A percentile compares a stretch with the other conserved stretches of the same genome.
phyloP scores from a whole-genome alignment of 768 basidiomycete species.

The Suillus occidentalis region DNA sequence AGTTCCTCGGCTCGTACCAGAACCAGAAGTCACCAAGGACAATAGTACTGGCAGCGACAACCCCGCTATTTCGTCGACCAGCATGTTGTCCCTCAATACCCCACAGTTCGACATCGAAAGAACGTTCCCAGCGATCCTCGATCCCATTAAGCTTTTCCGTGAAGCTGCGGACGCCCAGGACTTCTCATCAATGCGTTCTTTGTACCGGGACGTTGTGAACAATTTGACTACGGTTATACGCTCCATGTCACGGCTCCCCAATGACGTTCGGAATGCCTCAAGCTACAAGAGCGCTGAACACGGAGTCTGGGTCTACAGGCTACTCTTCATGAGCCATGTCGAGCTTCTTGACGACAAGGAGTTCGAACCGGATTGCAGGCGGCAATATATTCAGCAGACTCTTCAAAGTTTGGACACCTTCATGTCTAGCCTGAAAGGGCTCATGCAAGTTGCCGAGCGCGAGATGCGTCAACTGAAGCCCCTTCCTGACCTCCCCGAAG shows the following conservation, averaged over 20 bases:
- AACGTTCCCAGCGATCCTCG: slow-evolving; percentile 38
- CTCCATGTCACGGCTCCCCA: slow-evolving; percentile 26
- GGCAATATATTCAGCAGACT: slow-evolving; percentile 15
- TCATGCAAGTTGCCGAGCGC: slow-evolving; percentile 31
- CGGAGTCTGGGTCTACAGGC: slow-evolving; percentile 21
- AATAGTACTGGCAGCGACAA: slow-evolving; percentile 27
- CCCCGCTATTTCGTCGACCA: slow-evolving; percentile 24
- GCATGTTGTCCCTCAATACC: neutral
- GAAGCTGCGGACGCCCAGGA: slow-evolving; percentile 24
- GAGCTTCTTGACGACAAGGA: slow-evolving; percentile 9
- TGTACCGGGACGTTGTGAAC: slow-evolving; percentile 23
- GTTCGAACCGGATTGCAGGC: slow-evolving; percentile 5
- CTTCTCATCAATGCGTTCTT: slow-evolving; percentile 27
- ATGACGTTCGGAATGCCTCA: slow-evolving; percentile 18
- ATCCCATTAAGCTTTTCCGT: slow-evolving; percentile 29
- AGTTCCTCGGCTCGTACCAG: neutral
- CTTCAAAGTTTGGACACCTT: slow-evolving; percentile 32
- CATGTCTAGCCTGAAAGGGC: slow-evolving; percentile 32
- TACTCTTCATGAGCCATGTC: slow-evolving; percentile 25
- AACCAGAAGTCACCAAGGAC: slow-evolving; percentile 8
- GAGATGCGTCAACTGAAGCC: slow-evolving; percentile 29
- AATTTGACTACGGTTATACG: slow-evolving; percentile 29
- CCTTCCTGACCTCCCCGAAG: slow-evolving; percentile 23
- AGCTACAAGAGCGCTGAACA: slow-evolving; percentile 23
- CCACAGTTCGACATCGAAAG: slow-evolving; percentile 26